Conservation (phyloP, 805 yeast species). For the Starmerella stellata region DNA sequence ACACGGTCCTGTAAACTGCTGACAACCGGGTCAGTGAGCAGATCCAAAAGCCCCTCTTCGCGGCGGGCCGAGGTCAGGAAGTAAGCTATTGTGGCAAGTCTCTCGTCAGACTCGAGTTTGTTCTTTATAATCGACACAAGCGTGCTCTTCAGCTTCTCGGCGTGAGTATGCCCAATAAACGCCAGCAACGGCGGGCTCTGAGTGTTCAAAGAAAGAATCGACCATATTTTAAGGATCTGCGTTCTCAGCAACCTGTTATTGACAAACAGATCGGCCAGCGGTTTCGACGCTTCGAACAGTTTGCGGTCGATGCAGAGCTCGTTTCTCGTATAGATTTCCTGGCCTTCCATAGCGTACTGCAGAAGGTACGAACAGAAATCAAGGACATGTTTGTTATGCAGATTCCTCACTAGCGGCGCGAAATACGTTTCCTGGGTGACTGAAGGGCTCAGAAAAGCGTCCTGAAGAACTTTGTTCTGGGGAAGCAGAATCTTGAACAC, state of each 20-base stretch:
- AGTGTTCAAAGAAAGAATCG: slow-evolving; percentile 24
- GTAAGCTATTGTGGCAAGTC: slow-evolving; percentile 6
- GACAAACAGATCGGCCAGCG: slow-evolving; percentile 41
- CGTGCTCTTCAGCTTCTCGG: slow-evolving; percentile 41
- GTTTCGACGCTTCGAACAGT: slow-evolving; percentile 38
- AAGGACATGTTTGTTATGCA: slow-evolving; percentile 33
- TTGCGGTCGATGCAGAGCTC: slow-evolving; percentile 42
- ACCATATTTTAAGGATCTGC: slow-evolving; percentile 30
- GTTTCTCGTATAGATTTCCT: slow-evolving; percentile 17
- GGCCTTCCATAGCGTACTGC: slow-evolving; percentile 36
- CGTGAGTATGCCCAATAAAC: slow-evolving; percentile 49
- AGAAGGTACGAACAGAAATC: slow-evolving; percentile 39
- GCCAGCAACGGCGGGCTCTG: slow-evolving; percentile 59
- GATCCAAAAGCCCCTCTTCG: slow-evolving; percentile 26
- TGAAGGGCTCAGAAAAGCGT: slow-evolving; percentile 15
- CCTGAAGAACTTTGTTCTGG: slow-evolving; percentile 22
- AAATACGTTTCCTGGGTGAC: slow-evolving; percentile 17
- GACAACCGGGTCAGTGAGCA: slow-evolving; percentile 15
- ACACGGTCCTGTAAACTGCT: slow-evolving; percentile 6
- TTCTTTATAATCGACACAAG: slow-evolving; percentile 43
- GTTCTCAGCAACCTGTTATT: slow-evolving; percentile 32
- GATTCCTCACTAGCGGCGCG: slow-evolving; percentile 34
- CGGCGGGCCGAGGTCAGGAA: slow-evolving; percentile 13
- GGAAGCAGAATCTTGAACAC: slow-evolving; percentile 23
- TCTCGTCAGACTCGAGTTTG: slow-evolving; percentile 18